Conservation (phyloP, 768 basidiomycete genomes). For the Leccinum fibrillosum region DNA sequence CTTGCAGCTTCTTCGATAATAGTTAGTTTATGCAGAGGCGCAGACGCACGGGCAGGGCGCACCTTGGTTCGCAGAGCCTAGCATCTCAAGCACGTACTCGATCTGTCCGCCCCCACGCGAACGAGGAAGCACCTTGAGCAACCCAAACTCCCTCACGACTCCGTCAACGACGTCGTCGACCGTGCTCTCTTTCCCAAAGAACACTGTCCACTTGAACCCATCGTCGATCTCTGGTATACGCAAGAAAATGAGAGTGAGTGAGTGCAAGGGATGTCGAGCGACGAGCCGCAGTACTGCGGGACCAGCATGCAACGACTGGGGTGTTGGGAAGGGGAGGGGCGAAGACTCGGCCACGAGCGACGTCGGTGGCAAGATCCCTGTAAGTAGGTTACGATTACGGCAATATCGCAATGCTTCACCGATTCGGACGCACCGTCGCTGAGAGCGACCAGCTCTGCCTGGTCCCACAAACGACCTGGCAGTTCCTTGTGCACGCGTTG, state of each 20-base stretch:
- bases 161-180: constrained; percentile 52
- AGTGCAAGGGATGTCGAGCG: constrained; percentile 7
- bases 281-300: constrained; percentile 31
- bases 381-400: not conserved
- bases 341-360: too few relatives aligned
- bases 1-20: constrained; percentile 10
- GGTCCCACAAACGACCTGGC: constrained; percentile 65
- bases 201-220: constrained; percentile 62
- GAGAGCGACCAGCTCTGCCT: constrained; percentile 62
- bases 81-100: constrained; percentile 73
- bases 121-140: constrained; percentile 61
- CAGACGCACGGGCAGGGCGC: constrained; percentile 19
- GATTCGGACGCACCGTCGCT: constrained; percentile 51
- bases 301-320: constrained; percentile 56
- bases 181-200: constrained; percentile 55
- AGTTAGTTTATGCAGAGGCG: too few relatives aligned
- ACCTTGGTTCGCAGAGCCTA: constrained; percentile 47
- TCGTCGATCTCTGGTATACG: constrained; percentile 79
- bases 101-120: constrained; percentile 61
- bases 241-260: constrained; percentile 50
- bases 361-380: constrained; percentile 50
- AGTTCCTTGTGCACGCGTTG: constrained; percentile 60
- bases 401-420: not conserved
- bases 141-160: constrained; percentile 62
- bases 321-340: constrained; percentile 52